phyloP scores from a whole-genome alignment of 768 basidiomycete genomes.

The Trametes cingulata region DNA sequence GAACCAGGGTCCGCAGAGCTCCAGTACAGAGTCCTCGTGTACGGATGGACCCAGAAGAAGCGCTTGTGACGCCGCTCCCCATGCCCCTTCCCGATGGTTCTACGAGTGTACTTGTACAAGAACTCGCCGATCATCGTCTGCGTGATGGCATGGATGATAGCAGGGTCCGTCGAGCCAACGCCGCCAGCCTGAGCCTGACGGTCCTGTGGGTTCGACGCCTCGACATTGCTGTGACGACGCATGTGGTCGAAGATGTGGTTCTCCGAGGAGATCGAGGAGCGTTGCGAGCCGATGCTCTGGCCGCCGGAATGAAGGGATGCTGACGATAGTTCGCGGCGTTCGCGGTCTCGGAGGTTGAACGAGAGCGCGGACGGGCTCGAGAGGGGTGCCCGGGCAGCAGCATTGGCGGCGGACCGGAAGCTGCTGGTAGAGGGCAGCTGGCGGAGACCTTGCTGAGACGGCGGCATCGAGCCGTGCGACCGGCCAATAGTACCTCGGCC shows the following conservation, averaged over 20 bases:
- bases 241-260: constrained; percentile 53
- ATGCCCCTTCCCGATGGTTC: constrained; percentile 85
- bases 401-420: constrained; percentile 74
- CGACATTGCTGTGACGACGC: constrained; percentile 37
- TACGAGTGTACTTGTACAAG: constrained; percentile 94
- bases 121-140: constrained; percentile 99
- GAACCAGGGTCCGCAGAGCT: constrained; percentile 92
- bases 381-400: constrained; percentile 51
- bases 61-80: constrained; percentile 88
- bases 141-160: constrained; percentile 93
- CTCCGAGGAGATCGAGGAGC: constrained; percentile 83
- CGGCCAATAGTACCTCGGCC: constrained; percentile 48
- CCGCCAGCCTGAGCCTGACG: constrained; percentile 25
- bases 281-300: constrained; percentile 65
- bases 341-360: constrained; percentile 51
- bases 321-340: constrained; percentile 61
- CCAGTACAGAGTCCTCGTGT: constrained; percentile 98
- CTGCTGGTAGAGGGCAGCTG: constrained; percentile 79
- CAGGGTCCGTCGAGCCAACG: constrained; percentile 74
- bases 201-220: constrained; percentile 18
- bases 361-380: constrained; percentile 48
- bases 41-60: constrained; percentile 99
- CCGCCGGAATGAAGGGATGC: constrained; percentile 68
- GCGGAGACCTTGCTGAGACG: constrained; percentile 63
- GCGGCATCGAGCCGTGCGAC: constrained; percentile 73